phyloP scores from a whole-genome alignment of 208 protist genomes.

The Leishmania gerbilli region DNA sequence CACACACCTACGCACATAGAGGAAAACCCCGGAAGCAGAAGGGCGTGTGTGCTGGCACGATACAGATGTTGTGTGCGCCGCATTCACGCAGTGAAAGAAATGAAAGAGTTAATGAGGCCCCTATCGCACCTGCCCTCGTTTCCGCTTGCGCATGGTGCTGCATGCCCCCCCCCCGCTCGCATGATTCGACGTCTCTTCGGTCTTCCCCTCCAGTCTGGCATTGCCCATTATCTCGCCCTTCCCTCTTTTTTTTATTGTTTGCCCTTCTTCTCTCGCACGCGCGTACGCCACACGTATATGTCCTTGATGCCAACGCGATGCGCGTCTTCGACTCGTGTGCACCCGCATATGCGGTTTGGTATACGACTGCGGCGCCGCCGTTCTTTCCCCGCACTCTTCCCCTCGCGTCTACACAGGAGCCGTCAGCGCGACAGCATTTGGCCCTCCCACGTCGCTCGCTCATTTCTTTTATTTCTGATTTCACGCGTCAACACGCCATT shows the following conservation, averaged over 20 bases:
- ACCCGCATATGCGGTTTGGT: neutral
- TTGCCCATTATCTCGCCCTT: neutral
- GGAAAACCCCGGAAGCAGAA: neutral
- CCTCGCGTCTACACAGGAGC: neutral
- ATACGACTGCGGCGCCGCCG: neutral
- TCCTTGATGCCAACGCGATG: neutral
- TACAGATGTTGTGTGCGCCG: neutral
- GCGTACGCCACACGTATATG: neutral
- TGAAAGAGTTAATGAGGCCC: neutral
- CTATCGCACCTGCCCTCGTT: neutral
- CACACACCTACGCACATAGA: neutral
- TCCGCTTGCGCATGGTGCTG: neutral
- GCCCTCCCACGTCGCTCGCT: conserved; percentile 13
- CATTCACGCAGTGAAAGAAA: neutral
- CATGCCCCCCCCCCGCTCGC: no score
- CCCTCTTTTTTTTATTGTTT: neutral
- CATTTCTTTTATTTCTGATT: conserved; percentile 33
- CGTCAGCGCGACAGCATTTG: conserved; percentile 19
- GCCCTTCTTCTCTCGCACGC: no score
- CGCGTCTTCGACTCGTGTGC: neutral
- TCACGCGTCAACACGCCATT: neutral
- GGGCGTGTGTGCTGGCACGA: neutral
- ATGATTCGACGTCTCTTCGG: neutral
- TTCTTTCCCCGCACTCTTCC: neutral
- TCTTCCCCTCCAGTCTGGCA: neutral